Percentiles rank a stretch among this genome's conserved stretches.
phyloP scores from a whole-genome alignment of 2,329 filamentous ascomycete species.

The Fusarium protoensiforme region DNA sequence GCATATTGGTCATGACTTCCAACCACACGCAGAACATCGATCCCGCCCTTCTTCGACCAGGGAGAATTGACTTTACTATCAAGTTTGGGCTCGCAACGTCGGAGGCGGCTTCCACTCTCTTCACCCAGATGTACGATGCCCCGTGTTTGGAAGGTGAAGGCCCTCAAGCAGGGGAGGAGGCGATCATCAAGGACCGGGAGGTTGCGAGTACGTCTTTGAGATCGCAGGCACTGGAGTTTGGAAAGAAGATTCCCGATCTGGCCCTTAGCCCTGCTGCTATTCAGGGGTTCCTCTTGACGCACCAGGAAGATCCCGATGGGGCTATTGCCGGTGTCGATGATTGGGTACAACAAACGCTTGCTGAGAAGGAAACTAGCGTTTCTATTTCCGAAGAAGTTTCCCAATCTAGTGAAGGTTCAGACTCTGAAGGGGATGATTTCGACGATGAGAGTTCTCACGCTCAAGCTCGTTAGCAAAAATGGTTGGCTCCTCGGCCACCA shows the following conservation, averaged over 20 bases:
- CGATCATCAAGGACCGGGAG: neutral
- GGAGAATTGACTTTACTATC: slow-evolving; percentile 19
- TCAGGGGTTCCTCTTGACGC: slow-evolving; percentile 26
- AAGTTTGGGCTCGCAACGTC: slow-evolving; percentile 19
- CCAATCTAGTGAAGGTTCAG: neutral
- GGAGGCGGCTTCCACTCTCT: slow-evolving; percentile 3
- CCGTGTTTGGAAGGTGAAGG: neutral
- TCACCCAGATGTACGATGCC: slow-evolving; percentile 17
- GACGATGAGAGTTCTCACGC: neutral
- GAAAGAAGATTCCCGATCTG: slow-evolving; percentile 10
- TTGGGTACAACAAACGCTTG: neutral
- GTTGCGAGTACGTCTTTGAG: neutral
- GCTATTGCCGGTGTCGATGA: slow-evolving; percentile 5
- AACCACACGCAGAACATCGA: slow-evolving; percentile 55
- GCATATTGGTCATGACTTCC: slow-evolving; percentile 78
- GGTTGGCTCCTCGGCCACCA: neutral
- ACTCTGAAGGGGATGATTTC: neutral
- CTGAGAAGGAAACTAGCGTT: neutral
- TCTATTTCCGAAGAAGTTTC: neutral
- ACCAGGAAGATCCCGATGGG: slow-evolving; percentile 16
- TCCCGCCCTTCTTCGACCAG: slow-evolving; percentile 13
- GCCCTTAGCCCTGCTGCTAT: slow-evolving; percentile 30
- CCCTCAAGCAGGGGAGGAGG: neutral
- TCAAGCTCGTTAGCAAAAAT: neutral
- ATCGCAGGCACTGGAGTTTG: slow-evolving; percentile 9